Conservation (phyloP, 192 early-diverging fungal genomes). For the Paraglomus brasilianum region DNA sequence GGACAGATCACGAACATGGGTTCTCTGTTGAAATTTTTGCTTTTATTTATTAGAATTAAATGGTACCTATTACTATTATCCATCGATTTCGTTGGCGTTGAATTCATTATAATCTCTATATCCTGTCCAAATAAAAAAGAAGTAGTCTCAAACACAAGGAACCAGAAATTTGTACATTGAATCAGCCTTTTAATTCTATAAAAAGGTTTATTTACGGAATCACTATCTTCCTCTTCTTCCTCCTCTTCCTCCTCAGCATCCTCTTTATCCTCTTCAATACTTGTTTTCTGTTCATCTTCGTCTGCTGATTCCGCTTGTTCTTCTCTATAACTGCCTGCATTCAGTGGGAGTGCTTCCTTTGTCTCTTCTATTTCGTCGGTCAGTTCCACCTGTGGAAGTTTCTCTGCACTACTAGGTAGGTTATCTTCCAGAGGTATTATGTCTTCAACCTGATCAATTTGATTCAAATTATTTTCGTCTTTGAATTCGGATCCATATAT, state of each 20-base stretch:
- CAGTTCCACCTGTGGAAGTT: no score
- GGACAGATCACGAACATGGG: background rate
- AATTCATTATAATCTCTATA: constrained; percentile 71
- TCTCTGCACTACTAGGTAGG: no score
- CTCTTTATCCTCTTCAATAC: constrained; percentile 25
- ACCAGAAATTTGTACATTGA: background rate
- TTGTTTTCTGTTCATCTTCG: constrained; percentile 34
- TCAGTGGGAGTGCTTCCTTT: no score
- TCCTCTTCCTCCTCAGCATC: constrained; percentile 54
- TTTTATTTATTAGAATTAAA: background rate
- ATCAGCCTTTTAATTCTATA: background rate
- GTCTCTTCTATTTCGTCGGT: no score
- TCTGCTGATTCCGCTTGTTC: constrained; percentile 24
- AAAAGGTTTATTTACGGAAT: constrained; percentile 51
- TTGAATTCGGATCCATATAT: no score
- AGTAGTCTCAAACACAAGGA: constrained; percentile 15
- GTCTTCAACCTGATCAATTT: no score
- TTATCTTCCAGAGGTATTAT: no score
- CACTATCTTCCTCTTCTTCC: constrained; percentile 58
- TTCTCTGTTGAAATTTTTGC: background rate
- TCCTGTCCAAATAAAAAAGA: constrained; percentile 44
- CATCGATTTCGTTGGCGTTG: constrained; percentile 41
- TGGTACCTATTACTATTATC: constrained; percentile 33
- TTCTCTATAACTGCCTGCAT: background rate
- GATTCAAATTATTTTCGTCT: no score